Evolutionary conservation across 2,329 filamentous ascomycete species (phyloP).

Genomic region (Acephala macrosclerotiorum): DNA sequence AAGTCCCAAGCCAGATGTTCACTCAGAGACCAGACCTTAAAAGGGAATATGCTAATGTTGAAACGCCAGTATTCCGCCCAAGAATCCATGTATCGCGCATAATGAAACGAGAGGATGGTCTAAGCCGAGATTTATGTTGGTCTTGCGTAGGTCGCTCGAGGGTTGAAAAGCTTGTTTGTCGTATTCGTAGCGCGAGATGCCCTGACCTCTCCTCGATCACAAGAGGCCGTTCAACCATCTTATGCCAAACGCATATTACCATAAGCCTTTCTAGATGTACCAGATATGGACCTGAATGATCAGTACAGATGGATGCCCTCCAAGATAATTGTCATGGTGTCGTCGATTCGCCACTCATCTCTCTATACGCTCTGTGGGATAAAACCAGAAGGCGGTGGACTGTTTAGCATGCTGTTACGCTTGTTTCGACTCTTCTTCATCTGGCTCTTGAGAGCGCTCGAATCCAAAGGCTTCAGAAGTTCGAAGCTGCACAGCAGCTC

Average conservation of each 20-base stretch:
- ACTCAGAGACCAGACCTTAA: slow-evolving; percentile 12
- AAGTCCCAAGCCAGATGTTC: background rate
- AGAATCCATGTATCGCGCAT: slow-evolving; percentile 12
- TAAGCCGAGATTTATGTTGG: slow-evolving; percentile 11
- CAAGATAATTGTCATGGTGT: background rate
- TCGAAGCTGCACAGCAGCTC: slow-evolving; percentile 98
- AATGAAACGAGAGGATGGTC: slow-evolving; percentile 8
- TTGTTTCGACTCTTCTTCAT: slow-evolving; percentile 98
- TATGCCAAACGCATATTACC: slow-evolving; percentile 9
- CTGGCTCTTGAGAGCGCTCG: slow-evolving; percentile 94
- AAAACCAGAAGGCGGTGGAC: slow-evolving; percentile 66
- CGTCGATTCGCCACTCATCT: background rate
- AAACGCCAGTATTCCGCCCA: slow-evolving; percentile 23
- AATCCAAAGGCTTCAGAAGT: slow-evolving; percentile 93
- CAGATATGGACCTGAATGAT: slow-evolving; percentile 6
- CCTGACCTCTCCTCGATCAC: background rate
- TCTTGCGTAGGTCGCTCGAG: background rate
- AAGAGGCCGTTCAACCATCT: background rate
- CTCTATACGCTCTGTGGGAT: slow-evolving; percentile 41
- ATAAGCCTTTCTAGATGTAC: slow-evolving; percentile 13
- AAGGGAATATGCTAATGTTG: slow-evolving; percentile 15
- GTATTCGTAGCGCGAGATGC: background rate
- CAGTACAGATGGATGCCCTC: background rate
- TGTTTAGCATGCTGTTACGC: slow-evolving; percentile 93
- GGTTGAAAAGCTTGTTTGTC: background rate